Evolutionary conservation across 2,329 filamentous ascomycete species (phyloP).

Genomic region (Arthrocladium fulminans): DNA sequence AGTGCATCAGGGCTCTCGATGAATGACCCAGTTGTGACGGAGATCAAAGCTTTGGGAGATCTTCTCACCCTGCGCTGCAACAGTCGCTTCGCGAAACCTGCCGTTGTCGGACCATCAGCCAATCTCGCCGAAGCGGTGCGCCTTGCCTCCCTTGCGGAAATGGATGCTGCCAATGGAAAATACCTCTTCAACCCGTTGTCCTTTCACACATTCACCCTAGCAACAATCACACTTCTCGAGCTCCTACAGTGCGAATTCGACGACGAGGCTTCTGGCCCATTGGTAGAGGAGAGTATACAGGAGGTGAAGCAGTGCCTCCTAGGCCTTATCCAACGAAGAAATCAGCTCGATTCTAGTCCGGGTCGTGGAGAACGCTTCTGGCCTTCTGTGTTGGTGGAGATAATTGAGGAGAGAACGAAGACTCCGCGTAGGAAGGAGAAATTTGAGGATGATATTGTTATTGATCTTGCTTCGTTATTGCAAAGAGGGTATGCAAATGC

Average conservation of each 20-base stretch:
- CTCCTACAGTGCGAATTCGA: conserved; percentile 6
- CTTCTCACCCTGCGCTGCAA: conserved; percentile 4
- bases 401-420: conserved; percentile 12
- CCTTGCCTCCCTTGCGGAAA: not conserved
- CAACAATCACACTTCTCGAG: conserved; percentile 14
- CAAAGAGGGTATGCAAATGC: not conserved
- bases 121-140: conserved; percentile 1
- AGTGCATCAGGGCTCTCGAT: not conserved
- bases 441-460: not conserved
- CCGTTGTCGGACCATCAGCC: not conserved
- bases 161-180: not conserved
- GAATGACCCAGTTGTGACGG: conserved; percentile 6
- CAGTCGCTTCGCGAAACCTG: not conserved
- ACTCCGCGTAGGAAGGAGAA: not conserved
- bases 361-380: conserved; percentile 16
- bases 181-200: conserved; percentile 14
- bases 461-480: conserved; percentile 1
- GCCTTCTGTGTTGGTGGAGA: conserved; percentile 14
- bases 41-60: conserved; percentile 8
- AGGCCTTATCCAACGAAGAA: conserved; percentile 2
- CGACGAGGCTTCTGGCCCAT: not conserved
- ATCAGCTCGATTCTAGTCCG: conserved; percentile 4
- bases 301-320: not conserved
- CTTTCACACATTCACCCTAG: conserved; percentile 12
- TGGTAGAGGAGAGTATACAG: not conserved